Evolutionary conservation across 2,329 filamentous ascomycete genomes (phyloP), one percentile per base, ranked within the genome.

Genomic region (Diplodia corticola): DNA sequence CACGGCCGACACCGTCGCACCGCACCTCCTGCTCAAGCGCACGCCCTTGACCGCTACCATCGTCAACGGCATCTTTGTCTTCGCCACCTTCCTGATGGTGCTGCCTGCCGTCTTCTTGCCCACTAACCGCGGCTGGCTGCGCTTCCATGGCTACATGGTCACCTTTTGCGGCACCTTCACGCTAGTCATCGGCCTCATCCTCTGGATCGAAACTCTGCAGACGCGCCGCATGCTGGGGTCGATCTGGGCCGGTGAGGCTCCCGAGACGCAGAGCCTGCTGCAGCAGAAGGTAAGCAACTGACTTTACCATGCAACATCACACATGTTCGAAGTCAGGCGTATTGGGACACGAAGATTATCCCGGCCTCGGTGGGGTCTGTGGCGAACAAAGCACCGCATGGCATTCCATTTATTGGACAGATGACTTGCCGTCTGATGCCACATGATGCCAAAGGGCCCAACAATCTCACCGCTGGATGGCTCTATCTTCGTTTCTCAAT

Each of bases 51-150:
- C 78, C 74, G 90, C 88, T 63, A 89, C 88, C 67, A 87, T 93
- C 69, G 88, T 84, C 73, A 93, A 93, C 76, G 86, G 88, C 68
- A 82, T 88, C 72, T 81, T 93, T 73, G 85, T 93, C 75, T 88
- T 94, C 77, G 74, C 87, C 71, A 88, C 89, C 26, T 63, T 66
- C 30, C 85, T 93, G 75, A 88, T 94, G 76, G 73, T 89, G 6
- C 78, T 95, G 17, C 90, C 90, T 3, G 90, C 86, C n/a, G 80
- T 94, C 65, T 83, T 89, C 69, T 86, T 90, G 67, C 86, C 87
- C 5, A 86, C 83, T 59, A 85, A 84, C 60, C 85, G 90, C 69
- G 82, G 84, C 69, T 91, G 88, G 86, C 83, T 94, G 71, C 91
- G 92, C 76, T 69, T 88, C 17, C 86, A 89, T 66, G 88, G 86